These are phyloP conservation scores for Chlamydomonas sphaeroides DNA, from an alignment of 139 green algal genomes.

Conservation along the genomic window DNA sequence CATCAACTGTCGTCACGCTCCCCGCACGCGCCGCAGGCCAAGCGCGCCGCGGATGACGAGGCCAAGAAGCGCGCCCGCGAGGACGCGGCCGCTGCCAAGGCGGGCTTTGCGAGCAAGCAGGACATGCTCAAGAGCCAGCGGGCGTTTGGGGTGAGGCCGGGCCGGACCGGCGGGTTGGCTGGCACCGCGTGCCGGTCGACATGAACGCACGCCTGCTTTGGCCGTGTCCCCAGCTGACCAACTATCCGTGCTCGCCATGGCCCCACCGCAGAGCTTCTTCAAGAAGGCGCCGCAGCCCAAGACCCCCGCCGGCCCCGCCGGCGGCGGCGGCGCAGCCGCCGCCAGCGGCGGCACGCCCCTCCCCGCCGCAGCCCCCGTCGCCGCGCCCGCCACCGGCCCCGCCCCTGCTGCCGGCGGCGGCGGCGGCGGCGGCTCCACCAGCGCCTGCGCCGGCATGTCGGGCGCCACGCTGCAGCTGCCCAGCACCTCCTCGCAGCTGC, in stretches of 20 bases:
- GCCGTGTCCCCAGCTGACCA: too few species aligned
- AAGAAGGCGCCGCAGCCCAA: conserved; percentile 19
- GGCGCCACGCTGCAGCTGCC: not conserved
- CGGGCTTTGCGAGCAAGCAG: conserved; percentile 54
- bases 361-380: not conserved
- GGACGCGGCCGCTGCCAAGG: conserved; percentile 49
- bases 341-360: too few species aligned
- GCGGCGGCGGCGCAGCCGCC: too few species aligned
- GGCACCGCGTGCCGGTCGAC: too few species aligned
- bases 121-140: conserved; percentile 54
- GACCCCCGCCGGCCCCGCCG: not conserved
- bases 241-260: too few species aligned
- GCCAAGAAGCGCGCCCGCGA: conserved; percentile 51
- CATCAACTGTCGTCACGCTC: too few species aligned
- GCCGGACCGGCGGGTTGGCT: too few species aligned
- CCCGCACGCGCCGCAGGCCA: conserved; percentile 16
- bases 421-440: not conserved
- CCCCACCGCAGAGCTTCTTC: conserved; percentile 7
- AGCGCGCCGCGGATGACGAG: conserved; percentile 43
- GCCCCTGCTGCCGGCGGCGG: too few species aligned
- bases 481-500: too few species aligned
- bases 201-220: too few species aligned
- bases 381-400: not conserved
- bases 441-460: too few species aligned
- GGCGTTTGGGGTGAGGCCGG: too few species aligned